A percentile compares a stretch with the other conserved stretches of the same genome.
These are phyloP conservation scores for Gymnopus androsaceus DNA, from an alignment of 1,284 basidiomycete species.

Conservation along the genomic window DNA sequence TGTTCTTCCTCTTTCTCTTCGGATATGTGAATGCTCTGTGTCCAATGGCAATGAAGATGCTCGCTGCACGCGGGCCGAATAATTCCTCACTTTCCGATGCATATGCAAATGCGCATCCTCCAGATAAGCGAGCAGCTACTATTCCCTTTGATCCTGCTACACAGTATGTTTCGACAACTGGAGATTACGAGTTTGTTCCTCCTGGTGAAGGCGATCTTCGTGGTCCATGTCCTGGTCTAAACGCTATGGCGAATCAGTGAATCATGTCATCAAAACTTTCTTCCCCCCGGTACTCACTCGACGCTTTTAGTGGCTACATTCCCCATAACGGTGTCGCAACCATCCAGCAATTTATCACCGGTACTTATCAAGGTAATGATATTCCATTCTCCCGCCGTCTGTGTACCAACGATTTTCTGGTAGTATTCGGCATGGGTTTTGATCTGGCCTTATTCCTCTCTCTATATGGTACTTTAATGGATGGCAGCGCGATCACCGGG, in stretches of 20 bases:
- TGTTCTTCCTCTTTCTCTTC: not conserved
- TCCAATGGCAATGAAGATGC: not conserved
- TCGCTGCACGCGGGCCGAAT: not conserved
- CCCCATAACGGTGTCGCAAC: not conserved
- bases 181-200: not conserved
- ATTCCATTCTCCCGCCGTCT: not conserved
- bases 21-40: not conserved
- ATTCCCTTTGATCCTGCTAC: not conserved
- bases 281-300: too few relatives aligned
- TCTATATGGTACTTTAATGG: not conserved
- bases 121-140: not conserved
- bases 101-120: not conserved
- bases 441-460: not conserved
- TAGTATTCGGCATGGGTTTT: constrained; percentile 1
- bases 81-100: not conserved
- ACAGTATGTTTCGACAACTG: not conserved
- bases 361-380: not conserved
- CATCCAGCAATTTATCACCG: not conserved
- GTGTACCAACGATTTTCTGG: not conserved
- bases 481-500: not conserved
- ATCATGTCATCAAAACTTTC: too few relatives aligned
- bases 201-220: constrained; percentile 3
- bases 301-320: not conserved
- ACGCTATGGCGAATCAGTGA: not conserved
- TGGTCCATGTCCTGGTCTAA: constrained; percentile 4